Evolutionary conservation across 768 basidiomycete genomes (phyloP), one percentile per base, ranked within the genome.

Genomic region (Kockovaella imperatae): DNA sequence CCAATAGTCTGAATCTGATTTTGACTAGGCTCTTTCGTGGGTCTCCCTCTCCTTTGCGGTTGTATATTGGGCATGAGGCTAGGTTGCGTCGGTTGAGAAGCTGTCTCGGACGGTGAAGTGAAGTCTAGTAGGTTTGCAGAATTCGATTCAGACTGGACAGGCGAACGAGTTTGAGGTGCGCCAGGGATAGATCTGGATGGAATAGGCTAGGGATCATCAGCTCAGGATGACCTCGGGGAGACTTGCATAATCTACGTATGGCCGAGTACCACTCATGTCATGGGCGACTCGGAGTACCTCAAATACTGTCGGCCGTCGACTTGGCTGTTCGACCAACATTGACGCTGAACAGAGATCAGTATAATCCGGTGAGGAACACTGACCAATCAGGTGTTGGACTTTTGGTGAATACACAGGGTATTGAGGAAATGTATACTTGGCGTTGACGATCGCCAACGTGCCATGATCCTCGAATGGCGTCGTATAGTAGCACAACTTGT

Each of bases 391-490:
- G 41, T 79, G 75, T 56, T 84, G 88, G 77, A 96, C 80, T 52
- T 85, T 79, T 4, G 76, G 72, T 2, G 89, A 91, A 68, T 91
- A 95, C 1, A 83, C 78, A 1, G 87, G 87, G 69, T 87, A 90
- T 28, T 86, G 80, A 2, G 88, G 89, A 39, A 86, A 85, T 57
- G 83, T 83, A 71, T 96, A 99, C 62, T 91, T 88, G 29, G 91
- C 91, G 64, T 96, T 96, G 54, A 97, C 76, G 54, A 97, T 97
- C 2, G 95, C 95, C 43, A 99, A 74, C 2, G 88, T 86, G 0
- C 93, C 93, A 59, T 96, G 90, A 64, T 96, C 93, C 71, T 99
- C 95, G 63, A 99, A 99, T 0, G 95, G 95, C 0, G 95, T 99
- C 0, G 91, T 99, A 71, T 99, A 99, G 73, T 96, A 99, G 71